phyloP scores from a whole-genome alignment of 129 eudicot genomes.

The Pulicaria dysenterica region DNA sequence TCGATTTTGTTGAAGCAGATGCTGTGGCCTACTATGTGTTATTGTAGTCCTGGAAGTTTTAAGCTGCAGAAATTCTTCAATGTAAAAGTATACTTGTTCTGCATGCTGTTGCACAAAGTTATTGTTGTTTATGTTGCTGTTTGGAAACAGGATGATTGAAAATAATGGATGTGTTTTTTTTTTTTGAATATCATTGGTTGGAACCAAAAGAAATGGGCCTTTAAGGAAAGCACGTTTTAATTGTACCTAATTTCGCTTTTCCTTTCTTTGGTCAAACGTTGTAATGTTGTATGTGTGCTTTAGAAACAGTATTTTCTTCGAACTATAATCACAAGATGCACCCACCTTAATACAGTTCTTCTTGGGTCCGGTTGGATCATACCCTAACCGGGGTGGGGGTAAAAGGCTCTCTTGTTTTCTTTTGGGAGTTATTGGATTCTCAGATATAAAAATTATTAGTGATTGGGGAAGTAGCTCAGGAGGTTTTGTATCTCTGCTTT shows the following conservation, averaged over 20 bases:
- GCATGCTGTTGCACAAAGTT: too few relatives aligned
- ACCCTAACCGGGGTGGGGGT: too few relatives aligned
- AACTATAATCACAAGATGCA: not conserved
- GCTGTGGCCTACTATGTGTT: too few relatives aligned
- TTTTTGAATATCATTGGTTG: not conserved
- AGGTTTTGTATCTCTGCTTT: not conserved
- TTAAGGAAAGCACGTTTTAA: not conserved
- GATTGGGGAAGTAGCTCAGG: conserved; percentile 1
- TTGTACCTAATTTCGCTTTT: not conserved
- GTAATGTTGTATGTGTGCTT: not conserved
- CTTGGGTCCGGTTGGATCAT: too few relatives aligned
- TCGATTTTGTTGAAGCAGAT: too few relatives aligned
- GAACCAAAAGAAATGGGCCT: not conserved
- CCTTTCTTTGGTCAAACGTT: not conserved
- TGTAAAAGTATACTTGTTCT: not conserved
- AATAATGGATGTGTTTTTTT: not conserved
- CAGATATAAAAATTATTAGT: not conserved
- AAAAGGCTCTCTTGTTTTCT: not conserved
- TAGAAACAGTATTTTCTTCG: not conserved
- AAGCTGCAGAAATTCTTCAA: not conserved
- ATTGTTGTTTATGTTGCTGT: too few relatives aligned
- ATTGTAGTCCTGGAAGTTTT: not conserved
- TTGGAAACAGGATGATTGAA: not conserved
- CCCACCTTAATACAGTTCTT: too few relatives aligned
- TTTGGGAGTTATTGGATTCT: not conserved